Evolutionary conservation across 2,329 filamentous ascomycete species (phyloP), one percentile per base, ranked within the genome.

Genomic region (Hypoxylon sp.): DNA sequence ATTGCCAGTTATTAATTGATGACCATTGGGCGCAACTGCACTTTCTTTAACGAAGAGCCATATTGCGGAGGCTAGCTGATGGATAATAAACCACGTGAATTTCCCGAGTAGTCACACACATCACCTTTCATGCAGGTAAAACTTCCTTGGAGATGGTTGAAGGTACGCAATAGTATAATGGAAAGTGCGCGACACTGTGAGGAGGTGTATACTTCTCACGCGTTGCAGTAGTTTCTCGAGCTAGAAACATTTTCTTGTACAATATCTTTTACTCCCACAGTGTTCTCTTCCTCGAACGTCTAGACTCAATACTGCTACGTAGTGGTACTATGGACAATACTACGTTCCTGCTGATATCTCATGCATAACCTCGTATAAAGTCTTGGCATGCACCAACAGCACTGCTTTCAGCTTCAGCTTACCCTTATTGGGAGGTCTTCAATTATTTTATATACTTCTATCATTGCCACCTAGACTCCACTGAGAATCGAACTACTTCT

Each of bases 321-420:
- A 30, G 58, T 46, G 7, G 19, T 43, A 56, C 17, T 48, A 19
- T 30, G 32, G 25, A 30, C n/a, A 32, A 65, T 68, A 58, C 66
- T 38, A 65, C 66, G 58, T 63, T 59, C 52, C 62, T 50, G 14
- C 41, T 30, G 13, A 36, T 43, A 34, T 36, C 6, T 3, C 36
- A 58, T 62, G 67, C 60, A 59, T 30, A 41, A 64, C 45, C 57
- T 69, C 67, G 67, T 69, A 69, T 67, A 57, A 48, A 36, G 56
- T 59, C 67, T 69, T 69, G 67, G 67, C 63, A 45, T 13, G 17
- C 10, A n/a, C 45, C 9, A 52, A 53, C 21, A 57, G 6, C 45
- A 34, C 32, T 36, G 28, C 34, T 19, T 30, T 50, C 51, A 43
- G 28, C 32, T 56, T 57, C 60, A 51, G 48, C 46, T 60, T 52